Conservation (phyloP, 176 grass and related monocot genomes). For the Ensete glaucum region DNA sequence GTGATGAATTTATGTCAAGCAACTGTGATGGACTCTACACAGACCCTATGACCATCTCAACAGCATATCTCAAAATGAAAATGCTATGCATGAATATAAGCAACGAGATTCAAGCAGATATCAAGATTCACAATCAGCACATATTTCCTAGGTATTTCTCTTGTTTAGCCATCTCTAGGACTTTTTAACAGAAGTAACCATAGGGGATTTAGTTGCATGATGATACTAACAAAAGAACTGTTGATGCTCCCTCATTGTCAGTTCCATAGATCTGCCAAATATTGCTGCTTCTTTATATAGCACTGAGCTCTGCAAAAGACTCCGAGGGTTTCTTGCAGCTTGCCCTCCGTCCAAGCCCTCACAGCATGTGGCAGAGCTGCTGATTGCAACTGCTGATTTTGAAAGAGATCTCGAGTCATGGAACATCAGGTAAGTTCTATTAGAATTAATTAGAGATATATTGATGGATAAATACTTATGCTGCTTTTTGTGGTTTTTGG, state of each 20-base stretch:
- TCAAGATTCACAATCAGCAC: conserved; percentile 91
- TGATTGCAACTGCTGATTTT: conserved; percentile 75
- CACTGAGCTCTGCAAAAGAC: conserved; percentile 67
- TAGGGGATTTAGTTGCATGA: neutral
- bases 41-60: conserved; percentile 64
- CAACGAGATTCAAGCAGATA: conserved; percentile 89
- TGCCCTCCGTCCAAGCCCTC: conserved; percentile 74
- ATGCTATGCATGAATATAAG: conserved; percentile 72
- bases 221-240: neutral
- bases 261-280: conserved; percentile 94
- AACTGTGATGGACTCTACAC: conserved; percentile 69
- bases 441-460: neutral
- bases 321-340: conserved; percentile 75
- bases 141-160: conserved; percentile 74
- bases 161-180: neutral
- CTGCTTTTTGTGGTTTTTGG: neutral
- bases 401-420: conserved; percentile 83
- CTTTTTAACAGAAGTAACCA: conserved; percentile 6
- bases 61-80: conserved; percentile 96
- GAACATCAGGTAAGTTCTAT: conserved; percentile 62
- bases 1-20: conserved; percentile 80
- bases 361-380: conserved; percentile 72
- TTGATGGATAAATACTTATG: neutral
- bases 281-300: conserved; percentile 82
- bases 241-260: conserved; percentile 22